Conservation (phyloP, 2,329 filamentous ascomycete genomes). For the Pseudogymnoascus pannorum region DNA sequence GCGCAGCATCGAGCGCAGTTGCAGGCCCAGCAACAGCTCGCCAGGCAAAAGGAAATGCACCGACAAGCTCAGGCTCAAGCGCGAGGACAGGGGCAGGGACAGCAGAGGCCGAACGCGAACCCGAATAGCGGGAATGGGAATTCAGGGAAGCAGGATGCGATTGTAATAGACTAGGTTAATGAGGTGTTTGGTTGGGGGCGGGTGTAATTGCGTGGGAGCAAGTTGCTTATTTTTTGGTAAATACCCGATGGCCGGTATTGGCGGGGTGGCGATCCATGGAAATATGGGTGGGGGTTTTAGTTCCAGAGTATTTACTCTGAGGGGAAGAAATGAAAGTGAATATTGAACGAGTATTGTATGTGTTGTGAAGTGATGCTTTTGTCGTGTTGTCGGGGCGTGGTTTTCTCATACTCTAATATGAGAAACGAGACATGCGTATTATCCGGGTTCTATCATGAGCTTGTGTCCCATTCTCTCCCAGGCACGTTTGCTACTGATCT, state of each 20-base stretch:
- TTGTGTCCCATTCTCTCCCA: not conserved
- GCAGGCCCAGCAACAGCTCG: not conserved
- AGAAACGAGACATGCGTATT: not conserved
- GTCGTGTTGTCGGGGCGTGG: not conserved
- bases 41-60: not conserved
- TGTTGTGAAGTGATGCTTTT: not conserved
- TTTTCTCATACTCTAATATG: not conserved
- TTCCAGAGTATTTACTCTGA: slow-evolving; percentile 5
- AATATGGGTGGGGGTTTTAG: slow-evolving; percentile 6
- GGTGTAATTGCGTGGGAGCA: not conserved
- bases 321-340: not conserved
- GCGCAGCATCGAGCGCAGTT: not conserved
- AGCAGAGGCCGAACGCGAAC: not conserved
- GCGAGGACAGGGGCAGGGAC: not conserved
- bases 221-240: not conserved
- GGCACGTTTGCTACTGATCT: not conserved
- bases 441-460: not conserved
- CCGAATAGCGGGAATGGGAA: not conserved
- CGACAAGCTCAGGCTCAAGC: not conserved
- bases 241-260: slow-evolving; percentile 7
- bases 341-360: not conserved
- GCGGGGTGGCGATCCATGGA: slow-evolving; percentile 2
- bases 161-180: slow-evolving; percentile 8
- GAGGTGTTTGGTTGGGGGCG: not conserved
- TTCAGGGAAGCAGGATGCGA: slow-evolving; percentile 2